phyloP scores from a whole-genome alignment of 306 rosid genomes.

The Urtica urens region DNA sequence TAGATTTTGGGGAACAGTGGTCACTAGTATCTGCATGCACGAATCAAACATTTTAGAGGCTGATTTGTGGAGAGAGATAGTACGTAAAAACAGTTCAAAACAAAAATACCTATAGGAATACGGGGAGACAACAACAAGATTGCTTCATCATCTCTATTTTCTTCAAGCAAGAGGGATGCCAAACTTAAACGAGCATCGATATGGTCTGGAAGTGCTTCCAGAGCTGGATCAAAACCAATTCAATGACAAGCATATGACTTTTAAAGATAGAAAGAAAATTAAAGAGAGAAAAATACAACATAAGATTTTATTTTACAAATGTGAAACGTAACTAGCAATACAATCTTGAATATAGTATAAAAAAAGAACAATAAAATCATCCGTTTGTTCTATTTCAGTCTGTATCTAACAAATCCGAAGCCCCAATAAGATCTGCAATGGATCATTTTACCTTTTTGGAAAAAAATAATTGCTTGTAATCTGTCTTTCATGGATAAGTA shows the following conservation, averaged over 20 bases:
- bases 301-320: not conserved
- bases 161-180: conserved; percentile 82
- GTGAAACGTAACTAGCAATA: not conserved
- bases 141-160: conserved; percentile 67
- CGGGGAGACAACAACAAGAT: conserved; percentile 66
- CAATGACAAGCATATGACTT: conserved; percentile 10
- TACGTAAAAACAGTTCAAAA: conserved; percentile 3
- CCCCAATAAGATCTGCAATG: not conserved
- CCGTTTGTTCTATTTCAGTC: no score
- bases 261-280: not conserved
- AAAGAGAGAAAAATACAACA: not conserved
- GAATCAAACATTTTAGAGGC: not conserved
- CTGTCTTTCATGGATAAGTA: conserved; percentile 43
- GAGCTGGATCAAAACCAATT: conserved; percentile 37
- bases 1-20: conserved; percentile 34
- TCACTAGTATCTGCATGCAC: conserved; percentile 40
- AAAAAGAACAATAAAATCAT: not conserved
- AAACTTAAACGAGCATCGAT: conserved; percentile 61
- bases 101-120: conserved; percentile 32
- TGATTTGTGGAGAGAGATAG: not conserved
- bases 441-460: conserved; percentile 44
- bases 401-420: not conserved
- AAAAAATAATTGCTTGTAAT: conserved; percentile 48
- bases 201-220: conserved; percentile 47
- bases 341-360: no score